These are phyloP conservation scores for Rutidosis leptorrhynchoides DNA, from an alignment of 129 eudicot genomes.

Conservation along the genomic window DNA sequence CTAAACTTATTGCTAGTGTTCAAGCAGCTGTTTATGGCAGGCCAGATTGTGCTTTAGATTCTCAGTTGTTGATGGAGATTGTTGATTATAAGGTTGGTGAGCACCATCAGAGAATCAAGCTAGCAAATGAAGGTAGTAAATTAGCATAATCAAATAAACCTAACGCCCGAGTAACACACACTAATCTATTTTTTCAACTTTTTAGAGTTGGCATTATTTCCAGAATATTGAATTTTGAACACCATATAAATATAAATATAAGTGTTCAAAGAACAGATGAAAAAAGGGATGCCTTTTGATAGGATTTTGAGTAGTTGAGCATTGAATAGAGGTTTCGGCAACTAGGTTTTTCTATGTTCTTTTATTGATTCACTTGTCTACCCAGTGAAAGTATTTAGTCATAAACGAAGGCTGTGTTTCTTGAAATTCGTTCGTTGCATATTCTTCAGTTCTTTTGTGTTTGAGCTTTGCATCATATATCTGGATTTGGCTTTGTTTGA, in stretches of 20 bases:
- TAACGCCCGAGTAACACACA: background rate
- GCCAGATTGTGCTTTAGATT: slow-evolving; percentile 77
- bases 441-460: background rate
- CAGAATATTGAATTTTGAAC: slow-evolving; percentile 1
- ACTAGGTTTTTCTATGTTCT: slow-evolving; percentile 18
- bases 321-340: slow-evolving; percentile 19
- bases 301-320: slow-evolving; percentile 26
- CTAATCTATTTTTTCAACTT: background rate
- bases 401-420: background rate
- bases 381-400: slow-evolving; percentile 10
- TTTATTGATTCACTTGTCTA: slow-evolving; percentile 7
- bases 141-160: slow-evolving; percentile 19
- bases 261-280: background rate
- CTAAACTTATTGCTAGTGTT: slow-evolving; percentile 85
- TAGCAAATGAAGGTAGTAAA: slow-evolving; percentile 60
- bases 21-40: slow-evolving; percentile 99
- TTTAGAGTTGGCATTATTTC: background rate
- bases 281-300: slow-evolving; percentile 1
- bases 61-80: slow-evolving; percentile 80
- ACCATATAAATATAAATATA: background rate
- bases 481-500: no score
- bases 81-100: slow-evolving; percentile 89
- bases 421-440: background rate
- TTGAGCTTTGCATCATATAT: no score
- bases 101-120: slow-evolving; percentile 70